Evolutionary conservation across 352 stramenopile genomes (phyloP), one percentile per base, ranked within the genome.

Genomic region (Globisporangium iwayamae): DNA sequence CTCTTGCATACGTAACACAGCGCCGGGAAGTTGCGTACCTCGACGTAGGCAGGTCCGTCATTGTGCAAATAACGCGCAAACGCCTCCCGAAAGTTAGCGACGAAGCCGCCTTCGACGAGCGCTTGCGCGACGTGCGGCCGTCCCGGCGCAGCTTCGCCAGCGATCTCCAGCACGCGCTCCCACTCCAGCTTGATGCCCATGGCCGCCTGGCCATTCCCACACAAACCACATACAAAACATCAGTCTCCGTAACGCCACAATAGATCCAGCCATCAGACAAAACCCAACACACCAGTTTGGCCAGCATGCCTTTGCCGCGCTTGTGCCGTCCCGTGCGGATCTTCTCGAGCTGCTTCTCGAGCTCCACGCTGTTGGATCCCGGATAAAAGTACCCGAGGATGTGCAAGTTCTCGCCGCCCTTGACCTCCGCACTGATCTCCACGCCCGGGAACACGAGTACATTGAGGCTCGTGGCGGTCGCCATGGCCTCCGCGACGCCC

Each of bases 301-400:
- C 71, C 25, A 95, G 79, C 79, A 95, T 95, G 47, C 71, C 83
- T 47, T 93, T 91, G 59, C 86, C 86, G 47, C 86, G 84, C 53
- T 90, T 89, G 70, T 95, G 83, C 25, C 86, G 74, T 11, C 81
- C 84, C 25, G 78, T 83, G 22, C 84, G 83, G 54, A 95, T 95
- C 62, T 91, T 91, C 56, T 88, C 65, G 13, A 95, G 72, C 52
- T 95, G 85, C 36, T 73, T 76, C 54, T 93, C 86, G 36, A 95
- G 67, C 61, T 83, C 78, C 1, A 70, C 56, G 52, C 76, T 92
- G 62, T 93, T 91, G 3, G 83, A 93, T 8, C 86, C 86, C 1
- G 86, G 86, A 60, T 78, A 90, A 52, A 95, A 95, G 66, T 95
- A 95, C 20, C 86, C 86, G 38, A 95, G 67, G 63, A 95, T 93